Conservation (phyloP, 2,329 filamentous ascomycete genomes). For the Colletotrichum tabaci region DNA sequence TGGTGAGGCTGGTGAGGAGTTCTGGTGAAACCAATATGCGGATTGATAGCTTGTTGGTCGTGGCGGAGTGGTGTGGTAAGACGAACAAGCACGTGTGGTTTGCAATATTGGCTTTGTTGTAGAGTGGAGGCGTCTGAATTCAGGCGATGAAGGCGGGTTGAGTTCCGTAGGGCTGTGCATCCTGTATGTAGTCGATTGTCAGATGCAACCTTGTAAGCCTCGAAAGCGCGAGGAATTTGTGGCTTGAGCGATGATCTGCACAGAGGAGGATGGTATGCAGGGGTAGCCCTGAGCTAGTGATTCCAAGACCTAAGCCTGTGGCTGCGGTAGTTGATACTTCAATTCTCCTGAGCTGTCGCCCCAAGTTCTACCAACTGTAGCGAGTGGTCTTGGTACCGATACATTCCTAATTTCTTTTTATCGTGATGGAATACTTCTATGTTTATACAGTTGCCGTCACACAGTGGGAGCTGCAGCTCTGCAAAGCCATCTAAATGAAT, state of each 20-base stretch:
- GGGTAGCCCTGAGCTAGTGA: constrained; percentile 24
- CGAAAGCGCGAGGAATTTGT: constrained; percentile 29
- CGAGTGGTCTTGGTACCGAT: not conserved
- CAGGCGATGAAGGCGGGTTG: constrained; percentile 16
- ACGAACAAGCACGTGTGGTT: not conserved
- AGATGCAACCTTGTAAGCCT: constrained; percentile 31
- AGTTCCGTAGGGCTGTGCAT: constrained; percentile 28
- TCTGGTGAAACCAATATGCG: constrained; percentile 2
- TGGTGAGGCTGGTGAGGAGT: not conserved
- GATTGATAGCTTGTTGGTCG: not conserved
- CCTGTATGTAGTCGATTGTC: constrained; percentile 21
- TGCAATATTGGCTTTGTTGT: not conserved
- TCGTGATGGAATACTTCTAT: too few species aligned
- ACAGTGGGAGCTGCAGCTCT: constrained; percentile 2
- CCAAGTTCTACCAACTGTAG: too few species aligned
- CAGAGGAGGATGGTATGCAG: constrained; percentile 28
- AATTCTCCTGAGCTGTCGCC: not conserved
- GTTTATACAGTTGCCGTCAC: not conserved
- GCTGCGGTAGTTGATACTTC: constrained; percentile 24
- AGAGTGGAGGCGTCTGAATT: constrained; percentile 12
- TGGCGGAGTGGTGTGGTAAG: not conserved
- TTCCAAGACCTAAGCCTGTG: constrained; percentile 21
- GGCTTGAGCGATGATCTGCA: constrained; percentile 41
- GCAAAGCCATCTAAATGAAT: constrained; percentile 4
- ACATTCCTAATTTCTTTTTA: not conserved